Percentiles rank a stretch among this genome's conserved stretches.
Evolutionary conservation across 2,329 filamentous ascomycete genomes (phyloP).

Genomic region (Fusarium albidum): DNA sequence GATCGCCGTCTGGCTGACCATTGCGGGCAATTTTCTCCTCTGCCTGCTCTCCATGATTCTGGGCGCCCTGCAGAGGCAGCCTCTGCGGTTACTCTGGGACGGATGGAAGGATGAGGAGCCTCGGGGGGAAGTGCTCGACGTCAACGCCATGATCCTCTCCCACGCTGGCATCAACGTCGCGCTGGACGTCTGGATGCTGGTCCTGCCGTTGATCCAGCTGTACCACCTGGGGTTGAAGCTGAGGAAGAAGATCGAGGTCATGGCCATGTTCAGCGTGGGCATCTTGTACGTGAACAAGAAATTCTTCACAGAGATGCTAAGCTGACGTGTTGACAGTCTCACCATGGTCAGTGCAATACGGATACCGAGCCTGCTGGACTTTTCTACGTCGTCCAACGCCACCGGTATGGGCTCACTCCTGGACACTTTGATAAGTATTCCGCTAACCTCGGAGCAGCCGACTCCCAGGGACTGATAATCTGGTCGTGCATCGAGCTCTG

Average conservation of each 20-base stretch:
- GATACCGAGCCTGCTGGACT: not conserved
- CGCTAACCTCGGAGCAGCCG: not conserved
- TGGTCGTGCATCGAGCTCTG: conserved; percentile 9
- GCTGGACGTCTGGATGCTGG: conserved; percentile 22
- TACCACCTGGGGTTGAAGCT: conserved; percentile 17
- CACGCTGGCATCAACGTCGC: conserved; percentile 6
- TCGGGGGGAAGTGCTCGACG: not conserved
- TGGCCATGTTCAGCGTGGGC: conserved; percentile 27
- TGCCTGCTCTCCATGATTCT: not conserved
- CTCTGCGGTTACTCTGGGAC: conserved; percentile 8
- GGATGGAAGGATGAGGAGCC: conserved; percentile 16
- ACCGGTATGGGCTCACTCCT: conserved; percentile 5
- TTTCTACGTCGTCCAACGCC: conserved; percentile 2
- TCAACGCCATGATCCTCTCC: not conserved
- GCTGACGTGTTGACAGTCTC: conserved; percentile 10
- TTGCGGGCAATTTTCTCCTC: not conserved
- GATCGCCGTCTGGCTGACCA: conserved; percentile 1
- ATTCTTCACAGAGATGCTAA: too few species aligned
- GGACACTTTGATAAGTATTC: not conserved
- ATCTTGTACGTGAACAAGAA: conserved; percentile 25
- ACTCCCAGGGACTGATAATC: not conserved
- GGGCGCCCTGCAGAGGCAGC: conserved; percentile 4
- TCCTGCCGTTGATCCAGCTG: conserved; percentile 18
- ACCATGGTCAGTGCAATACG: conserved; percentile 16
- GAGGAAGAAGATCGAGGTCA: conserved; percentile 18